Evolutionary conservation across 176 grass and related monocot genomes (phyloP).

Genomic region (Chloris gayana): DNA sequence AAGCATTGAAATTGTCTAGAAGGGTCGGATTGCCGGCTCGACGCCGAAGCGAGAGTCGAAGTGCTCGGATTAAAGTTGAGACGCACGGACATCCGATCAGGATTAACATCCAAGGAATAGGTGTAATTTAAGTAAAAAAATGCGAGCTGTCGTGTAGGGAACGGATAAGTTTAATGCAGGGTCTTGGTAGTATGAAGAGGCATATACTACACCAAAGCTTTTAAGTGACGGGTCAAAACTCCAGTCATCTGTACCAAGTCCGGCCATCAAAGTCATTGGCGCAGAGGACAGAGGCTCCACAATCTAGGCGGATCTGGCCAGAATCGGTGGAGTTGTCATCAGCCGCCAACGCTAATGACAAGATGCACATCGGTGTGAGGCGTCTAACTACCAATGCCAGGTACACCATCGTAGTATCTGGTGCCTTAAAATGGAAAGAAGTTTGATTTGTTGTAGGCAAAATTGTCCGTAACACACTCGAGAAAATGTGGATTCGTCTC

Average conservation of each 20-base stretch:
- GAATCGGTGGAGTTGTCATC: conserved; percentile 29
- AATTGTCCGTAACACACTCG: no score
- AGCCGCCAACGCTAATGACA: not conserved
- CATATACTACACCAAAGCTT: not conserved
- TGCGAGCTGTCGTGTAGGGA: conserved; percentile 41
- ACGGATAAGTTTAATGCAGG: conserved; percentile 11
- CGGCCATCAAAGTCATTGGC: not conserved
- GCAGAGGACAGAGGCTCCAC: no score
- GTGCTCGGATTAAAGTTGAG: no score
- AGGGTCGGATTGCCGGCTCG: conserved; percentile 28
- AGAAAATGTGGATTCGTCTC: no score
- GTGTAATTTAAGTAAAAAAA: conserved; percentile 71
- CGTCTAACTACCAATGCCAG: not conserved
- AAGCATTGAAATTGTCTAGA: conserved; percentile 57
- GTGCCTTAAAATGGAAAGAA: no score
- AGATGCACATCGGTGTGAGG: conserved; percentile 12
- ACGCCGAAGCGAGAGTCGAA: conserved; percentile 55
- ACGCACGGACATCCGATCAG: no score
- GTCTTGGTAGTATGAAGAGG: conserved; percentile 23
- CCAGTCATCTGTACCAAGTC: conserved; percentile 49
- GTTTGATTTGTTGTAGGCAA: not conserved
- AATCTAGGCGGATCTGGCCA: conserved; percentile 43
- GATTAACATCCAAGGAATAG: conserved; percentile 53
- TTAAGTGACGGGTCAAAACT: conserved; percentile 36
- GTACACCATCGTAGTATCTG: conserved; percentile 17